A percentile compares a stretch with the other conserved stretches of the same genome.
phyloP scores from a whole-genome alignment of 345 rosid species.

The Eucalyptus curtisii region DNA sequence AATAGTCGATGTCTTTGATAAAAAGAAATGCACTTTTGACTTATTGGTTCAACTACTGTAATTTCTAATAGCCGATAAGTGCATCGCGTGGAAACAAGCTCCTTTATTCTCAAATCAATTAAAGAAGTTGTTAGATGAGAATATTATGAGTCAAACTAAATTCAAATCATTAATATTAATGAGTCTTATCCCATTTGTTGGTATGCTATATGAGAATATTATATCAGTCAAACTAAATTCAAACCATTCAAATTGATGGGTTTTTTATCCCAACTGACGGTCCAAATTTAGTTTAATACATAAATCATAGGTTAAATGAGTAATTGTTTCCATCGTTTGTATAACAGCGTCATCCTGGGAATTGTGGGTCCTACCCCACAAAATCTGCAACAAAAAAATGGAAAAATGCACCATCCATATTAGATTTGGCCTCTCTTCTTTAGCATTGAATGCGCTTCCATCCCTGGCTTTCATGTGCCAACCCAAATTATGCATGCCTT shows the following conservation, averaged over 20 bases:
- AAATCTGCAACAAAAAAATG: not conserved
- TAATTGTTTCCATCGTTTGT: not conserved
- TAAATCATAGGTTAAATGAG: not conserved
- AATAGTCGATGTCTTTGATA: not conserved
- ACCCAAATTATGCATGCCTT: not conserved
- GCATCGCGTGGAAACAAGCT: not conserved
- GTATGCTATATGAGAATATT: not conserved
- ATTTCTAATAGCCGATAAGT: not conserved
- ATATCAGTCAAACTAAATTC: not conserved
- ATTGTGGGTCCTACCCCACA: not conserved
- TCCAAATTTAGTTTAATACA: not conserved
- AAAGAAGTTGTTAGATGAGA: not conserved
- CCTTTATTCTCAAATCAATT: not conserved
- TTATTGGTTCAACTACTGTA: not conserved
- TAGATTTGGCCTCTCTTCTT: not conserved
- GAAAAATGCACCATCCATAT: not conserved
- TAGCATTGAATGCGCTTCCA: not conserved
- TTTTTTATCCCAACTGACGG: not conserved
- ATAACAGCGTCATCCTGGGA: not conserved
- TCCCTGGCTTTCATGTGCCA: not conserved
- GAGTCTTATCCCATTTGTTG: not conserved
- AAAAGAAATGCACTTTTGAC: not conserved
- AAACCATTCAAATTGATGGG: not conserved
- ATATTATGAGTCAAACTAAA: not conserved
- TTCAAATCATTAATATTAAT: not conserved